These are phyloP conservation scores for Hansenula lynferdii DNA, from an alignment of 1,139 yeast species.

Conservation along the genomic window DNA sequence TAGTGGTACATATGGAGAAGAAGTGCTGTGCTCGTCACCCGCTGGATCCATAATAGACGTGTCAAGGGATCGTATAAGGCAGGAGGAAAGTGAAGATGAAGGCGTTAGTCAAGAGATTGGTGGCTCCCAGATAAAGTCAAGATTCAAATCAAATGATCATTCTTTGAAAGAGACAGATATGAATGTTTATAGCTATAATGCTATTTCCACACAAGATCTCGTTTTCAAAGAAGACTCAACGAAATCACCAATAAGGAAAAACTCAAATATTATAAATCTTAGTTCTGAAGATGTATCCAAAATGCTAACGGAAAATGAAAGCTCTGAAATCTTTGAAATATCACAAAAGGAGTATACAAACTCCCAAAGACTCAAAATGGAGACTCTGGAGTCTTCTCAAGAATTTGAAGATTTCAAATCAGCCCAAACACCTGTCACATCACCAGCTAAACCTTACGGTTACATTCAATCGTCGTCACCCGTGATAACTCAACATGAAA, in stretches of 20 bases:
- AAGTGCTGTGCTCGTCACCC: constrained; percentile 7
- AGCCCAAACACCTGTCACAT: constrained; percentile 3
- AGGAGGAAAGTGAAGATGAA: background rate
- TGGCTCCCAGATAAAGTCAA: background rate
- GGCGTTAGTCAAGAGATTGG: background rate
- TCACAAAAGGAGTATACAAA: constrained; percentile 12
- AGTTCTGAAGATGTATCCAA: background rate
- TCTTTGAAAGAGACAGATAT: background rate
- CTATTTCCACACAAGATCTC: background rate
- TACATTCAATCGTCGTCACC: constrained; percentile 13
- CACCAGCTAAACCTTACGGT: background rate
- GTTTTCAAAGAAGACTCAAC: background rate
- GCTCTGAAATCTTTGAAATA: constrained; percentile 10
- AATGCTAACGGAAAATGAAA: background rate
- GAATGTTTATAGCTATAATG: constrained; percentile 1
- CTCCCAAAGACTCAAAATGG: constrained; percentile 8
- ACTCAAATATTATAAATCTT: background rate
- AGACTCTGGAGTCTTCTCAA: background rate
- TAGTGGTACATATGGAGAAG: background rate
- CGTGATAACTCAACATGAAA: constrained; percentile 4
- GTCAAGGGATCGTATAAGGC: background rate
- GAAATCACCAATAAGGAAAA: background rate
- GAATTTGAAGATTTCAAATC: background rate
- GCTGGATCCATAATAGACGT: constrained; percentile 6
- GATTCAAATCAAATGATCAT: background rate